Percentiles rank a stretch among this genome's conserved stretches.
These are phyloP conservation scores for Corymbia calophylla DNA, from an alignment of 441 rosid species.

Conservation along the genomic window DNA sequence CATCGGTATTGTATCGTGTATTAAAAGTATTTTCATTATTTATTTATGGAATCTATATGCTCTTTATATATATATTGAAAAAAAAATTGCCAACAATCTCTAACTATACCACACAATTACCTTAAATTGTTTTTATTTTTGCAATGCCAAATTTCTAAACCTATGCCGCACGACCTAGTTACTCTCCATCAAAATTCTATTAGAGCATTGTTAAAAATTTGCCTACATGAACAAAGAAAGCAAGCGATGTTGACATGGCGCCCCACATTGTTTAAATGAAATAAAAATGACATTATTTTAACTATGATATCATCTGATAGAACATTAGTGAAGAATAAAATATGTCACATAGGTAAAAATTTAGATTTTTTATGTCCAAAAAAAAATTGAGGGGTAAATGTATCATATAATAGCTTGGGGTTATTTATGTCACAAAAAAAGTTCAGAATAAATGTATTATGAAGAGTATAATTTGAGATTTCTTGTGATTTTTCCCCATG, in stretches of 20 bases:
- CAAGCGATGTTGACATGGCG: neutral
- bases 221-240: no score
- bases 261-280: rapidly evolving
- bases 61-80: no score
- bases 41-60: neutral
- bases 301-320: neutral
- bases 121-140: neutral
- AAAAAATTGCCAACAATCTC: neutral
- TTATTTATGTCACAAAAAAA: no score
- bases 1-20: no score
- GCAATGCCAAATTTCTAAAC: no score
- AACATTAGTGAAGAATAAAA: no score
- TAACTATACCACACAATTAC: no score
- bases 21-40: no score
- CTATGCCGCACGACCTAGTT: neutral
- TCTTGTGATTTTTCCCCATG: no score
- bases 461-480: no score
- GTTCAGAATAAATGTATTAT: no score
- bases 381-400: neutral
- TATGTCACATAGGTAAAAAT: neutral
- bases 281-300: neutral
- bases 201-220: neutral
- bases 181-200: neutral
- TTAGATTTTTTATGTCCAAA: neutral
- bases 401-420: no score